Evolutionary conservation across 805 yeast genomes (phyloP).

Genomic region (Candida peoriensis): DNA sequence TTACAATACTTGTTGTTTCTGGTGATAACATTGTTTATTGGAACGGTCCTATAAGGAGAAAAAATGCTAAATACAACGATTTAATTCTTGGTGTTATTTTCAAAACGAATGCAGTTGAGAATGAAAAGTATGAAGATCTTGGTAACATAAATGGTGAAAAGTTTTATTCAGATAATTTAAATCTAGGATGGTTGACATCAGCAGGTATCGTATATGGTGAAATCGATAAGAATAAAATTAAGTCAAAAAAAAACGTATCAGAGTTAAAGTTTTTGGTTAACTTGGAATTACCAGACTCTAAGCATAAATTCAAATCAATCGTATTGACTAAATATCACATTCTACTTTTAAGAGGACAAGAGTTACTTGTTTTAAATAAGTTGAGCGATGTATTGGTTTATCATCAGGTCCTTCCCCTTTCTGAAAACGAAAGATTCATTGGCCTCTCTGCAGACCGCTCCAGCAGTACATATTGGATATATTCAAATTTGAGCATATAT

Average conservation of each 20-base stretch:
- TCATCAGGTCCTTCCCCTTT: slow-evolving; percentile 33
- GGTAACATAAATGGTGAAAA: slow-evolving; percentile 29
- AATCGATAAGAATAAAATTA: slow-evolving; percentile 19
- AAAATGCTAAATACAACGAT: slow-evolving; percentile 19
- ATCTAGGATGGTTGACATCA: slow-evolving; percentile 43
- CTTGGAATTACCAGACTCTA: slow-evolving; percentile 33
- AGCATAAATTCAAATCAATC: slow-evolving; percentile 32
- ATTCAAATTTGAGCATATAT: slow-evolving; percentile 51
- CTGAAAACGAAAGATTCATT: slow-evolving; percentile 31
- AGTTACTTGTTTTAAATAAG: slow-evolving; percentile 43
- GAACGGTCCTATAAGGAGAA: slow-evolving; percentile 15
- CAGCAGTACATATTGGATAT: slow-evolving; percentile 71
- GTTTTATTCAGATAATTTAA: slow-evolving; percentile 22
- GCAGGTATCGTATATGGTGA: slow-evolving; percentile 43
- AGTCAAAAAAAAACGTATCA: slow-evolving; percentile 22
- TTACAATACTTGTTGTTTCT: slow-evolving; percentile 19
- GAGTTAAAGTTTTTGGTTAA: slow-evolving; percentile 34
- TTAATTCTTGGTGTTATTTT: slow-evolving; percentile 16
- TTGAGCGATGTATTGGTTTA: slow-evolving; percentile 44
- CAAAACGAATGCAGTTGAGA: slow-evolving; percentile 27
- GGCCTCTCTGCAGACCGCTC: slow-evolving; percentile 48
- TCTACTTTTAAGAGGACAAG: slow-evolving; percentile 38
- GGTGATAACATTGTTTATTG: slow-evolving; percentile 30
- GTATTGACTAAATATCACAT: slow-evolving; percentile 52
- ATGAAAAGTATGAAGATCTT: slow-evolving; percentile 32